Evolutionary conservation across 163 green algal genomes (phyloP).

Genomic region (Chlorella variabilis): DNA sequence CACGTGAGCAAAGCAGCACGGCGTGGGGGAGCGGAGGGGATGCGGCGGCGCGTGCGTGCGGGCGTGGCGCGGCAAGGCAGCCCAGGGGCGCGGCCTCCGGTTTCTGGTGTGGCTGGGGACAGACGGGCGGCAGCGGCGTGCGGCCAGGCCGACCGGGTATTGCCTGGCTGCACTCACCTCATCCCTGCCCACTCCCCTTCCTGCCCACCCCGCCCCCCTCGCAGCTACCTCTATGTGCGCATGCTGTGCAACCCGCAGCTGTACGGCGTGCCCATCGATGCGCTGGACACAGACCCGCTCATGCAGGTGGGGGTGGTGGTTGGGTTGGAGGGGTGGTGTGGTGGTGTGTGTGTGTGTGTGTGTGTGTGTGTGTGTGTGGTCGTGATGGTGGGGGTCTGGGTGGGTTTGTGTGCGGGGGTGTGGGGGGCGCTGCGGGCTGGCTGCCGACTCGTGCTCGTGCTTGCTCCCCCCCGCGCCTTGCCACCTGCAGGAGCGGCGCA

Average conservation of each 20-base stretch:
- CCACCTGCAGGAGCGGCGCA: constrained; percentile 66
- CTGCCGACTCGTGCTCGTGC: background rate
- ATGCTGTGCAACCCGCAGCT: constrained; percentile 94
- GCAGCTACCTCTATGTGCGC: constrained; percentile 96
- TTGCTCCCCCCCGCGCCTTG: background rate
- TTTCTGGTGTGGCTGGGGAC: too few species aligned
- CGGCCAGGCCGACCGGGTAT: too few species aligned
- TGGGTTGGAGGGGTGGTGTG: background rate
- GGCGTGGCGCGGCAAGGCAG: too few species aligned
- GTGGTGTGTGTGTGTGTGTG: background rate
- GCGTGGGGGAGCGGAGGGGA: too few species aligned
- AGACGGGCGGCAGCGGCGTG: too few species aligned
- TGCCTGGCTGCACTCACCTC: too few species aligned
- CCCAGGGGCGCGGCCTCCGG: too few species aligned
- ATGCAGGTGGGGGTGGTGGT: constrained; percentile 55
- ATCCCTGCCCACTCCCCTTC: too few species aligned
- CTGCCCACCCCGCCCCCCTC: too few species aligned
- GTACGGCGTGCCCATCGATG: constrained; percentile 88
- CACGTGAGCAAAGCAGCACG: constrained; percentile 56
- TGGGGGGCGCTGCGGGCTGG: too few species aligned
- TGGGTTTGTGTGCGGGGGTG: background rate
- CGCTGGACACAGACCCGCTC: constrained; percentile 73
- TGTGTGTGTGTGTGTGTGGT: background rate
- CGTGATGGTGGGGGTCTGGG: background rate
- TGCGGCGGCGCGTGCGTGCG: too few species aligned